Base-by-base conservation (phyloP, 805 yeast genomes). In the Ogataea corticis region DNA sequence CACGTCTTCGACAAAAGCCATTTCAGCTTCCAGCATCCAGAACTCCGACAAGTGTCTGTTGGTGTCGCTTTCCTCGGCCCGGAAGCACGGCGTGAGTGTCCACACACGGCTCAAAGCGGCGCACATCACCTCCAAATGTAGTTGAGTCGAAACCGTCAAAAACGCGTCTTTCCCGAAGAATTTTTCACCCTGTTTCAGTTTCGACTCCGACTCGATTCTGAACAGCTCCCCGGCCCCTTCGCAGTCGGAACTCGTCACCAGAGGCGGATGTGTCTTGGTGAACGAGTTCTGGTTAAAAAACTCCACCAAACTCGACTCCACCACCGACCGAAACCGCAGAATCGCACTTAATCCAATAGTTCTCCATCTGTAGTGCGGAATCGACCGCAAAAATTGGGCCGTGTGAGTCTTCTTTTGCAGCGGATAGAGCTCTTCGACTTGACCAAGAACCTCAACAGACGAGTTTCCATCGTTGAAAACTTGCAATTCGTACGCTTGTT, bases 141-240 rank as follows among this genome's bases (percentile, higher is more conserved):
- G 69, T 63, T 94, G 99, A 0, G 96, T 82, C 0, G 97, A 89
- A 0, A 94, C 99, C 0, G 98, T 86, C 45, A 94, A 68, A 54
- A 75, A 88, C 0, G 92, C 77, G 3, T 76, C 72, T 46, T 77
- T 77, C 1, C 84, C 88, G 58, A 86, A 87, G 57, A 87, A 88
- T 46, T 16, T 50, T 51, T 48, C 67, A 44, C 40, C 41, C 36
- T 46, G 49, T 2, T 11, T 35, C 12, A 47, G 44, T 21, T 61
- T 50, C 16, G 65, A 52, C 4, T 58, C 61, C 1, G 76, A 52
- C 38, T 67, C 71, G 10, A 91, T 67, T 37, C 67, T 69, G 54
- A 94, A 94, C 50, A 87, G 78, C 61, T 94, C 98, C 4, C 98
- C 98, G 3, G 96, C 97, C 14, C 99, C 98, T 68, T 94, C 99